These are phyloP conservation scores for Neurospora discreta DNA, from an alignment of 495 filamentous ascomycete species.

Conservation along the genomic window DNA sequence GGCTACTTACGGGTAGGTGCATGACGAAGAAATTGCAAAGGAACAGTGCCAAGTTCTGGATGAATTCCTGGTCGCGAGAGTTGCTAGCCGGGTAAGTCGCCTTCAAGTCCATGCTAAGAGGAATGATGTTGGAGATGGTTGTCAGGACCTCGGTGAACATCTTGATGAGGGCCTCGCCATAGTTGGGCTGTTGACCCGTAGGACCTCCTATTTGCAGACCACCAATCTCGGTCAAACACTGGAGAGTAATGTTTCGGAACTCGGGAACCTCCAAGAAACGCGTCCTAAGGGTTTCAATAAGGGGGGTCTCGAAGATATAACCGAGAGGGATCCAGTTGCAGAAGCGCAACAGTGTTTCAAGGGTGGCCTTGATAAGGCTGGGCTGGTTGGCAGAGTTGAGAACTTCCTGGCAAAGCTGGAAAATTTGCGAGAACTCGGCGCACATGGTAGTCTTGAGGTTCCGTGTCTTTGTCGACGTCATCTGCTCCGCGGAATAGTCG, in stretches of 20 bases:
- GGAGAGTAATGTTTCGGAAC: slow-evolving; percentile 92
- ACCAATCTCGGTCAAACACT: slow-evolving; percentile 94
- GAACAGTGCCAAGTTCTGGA: slow-evolving; percentile 92
- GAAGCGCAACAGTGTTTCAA: slow-evolving; percentile 90
- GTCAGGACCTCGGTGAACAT: slow-evolving; percentile 97
- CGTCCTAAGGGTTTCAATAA: slow-evolving; percentile 87
- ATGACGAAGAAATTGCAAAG: slow-evolving; percentile 90
- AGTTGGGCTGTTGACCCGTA: slow-evolving; percentile 53
- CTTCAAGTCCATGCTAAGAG: slow-evolving; percentile 79
- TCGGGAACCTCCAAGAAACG: slow-evolving; percentile 85
- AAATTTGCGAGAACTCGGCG: slow-evolving; percentile 93
- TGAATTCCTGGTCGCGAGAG: slow-evolving; percentile 89
- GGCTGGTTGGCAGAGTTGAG: slow-evolving; percentile 78
- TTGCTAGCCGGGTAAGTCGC: slow-evolving; percentile 82
- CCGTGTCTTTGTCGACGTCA: slow-evolving; percentile 92
- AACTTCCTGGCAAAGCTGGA: slow-evolving; percentile 90
- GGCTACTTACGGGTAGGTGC: slow-evolving; percentile 67
- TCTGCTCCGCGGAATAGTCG: slow-evolving; percentile 95
- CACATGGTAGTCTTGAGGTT: slow-evolving; percentile 98
- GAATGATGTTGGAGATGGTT: slow-evolving; percentile 81
- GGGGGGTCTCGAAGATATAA: slow-evolving; percentile 94
- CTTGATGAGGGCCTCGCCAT: slow-evolving; percentile 84
- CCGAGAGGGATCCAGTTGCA: slow-evolving; percentile 98
- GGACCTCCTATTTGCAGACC: slow-evolving; percentile 63
- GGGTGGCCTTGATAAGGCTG: slow-evolving; percentile 81